Evolutionary conservation across 495 filamentous ascomycete species (phyloP).

Genomic region (Neurospora sp.): DNA sequence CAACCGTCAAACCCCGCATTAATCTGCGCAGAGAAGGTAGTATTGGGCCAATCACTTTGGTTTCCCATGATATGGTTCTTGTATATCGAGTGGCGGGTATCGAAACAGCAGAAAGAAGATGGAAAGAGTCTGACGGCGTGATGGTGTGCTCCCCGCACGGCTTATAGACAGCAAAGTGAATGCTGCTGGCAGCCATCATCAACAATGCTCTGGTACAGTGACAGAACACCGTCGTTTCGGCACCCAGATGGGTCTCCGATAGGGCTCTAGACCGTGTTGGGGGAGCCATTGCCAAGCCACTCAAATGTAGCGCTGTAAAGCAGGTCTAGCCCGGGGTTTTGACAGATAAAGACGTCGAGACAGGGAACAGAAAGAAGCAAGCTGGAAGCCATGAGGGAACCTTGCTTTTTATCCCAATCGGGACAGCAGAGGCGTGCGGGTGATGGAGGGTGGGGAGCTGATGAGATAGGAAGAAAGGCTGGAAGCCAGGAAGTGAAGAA

Average conservation of each 20-base stretch:
- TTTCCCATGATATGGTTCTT: background rate
- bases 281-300: background rate
- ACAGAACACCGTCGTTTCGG: background rate
- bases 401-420: background rate
- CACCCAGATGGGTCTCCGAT: background rate
- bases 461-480: background rate
- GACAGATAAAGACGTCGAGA: background rate
- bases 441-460: background rate
- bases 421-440: background rate
- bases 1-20: slow-evolving; percentile 1
- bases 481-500: background rate
- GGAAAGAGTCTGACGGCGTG: background rate
- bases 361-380: background rate
- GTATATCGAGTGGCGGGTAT: background rate
- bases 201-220: background rate
- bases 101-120: background rate
- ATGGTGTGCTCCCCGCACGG: background rate
- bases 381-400: background rate
- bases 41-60: background rate
- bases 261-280: background rate
- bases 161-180: background rate
- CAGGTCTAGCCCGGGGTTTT: too few species aligned
- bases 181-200: background rate
- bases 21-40: background rate
- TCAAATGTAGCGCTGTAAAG: too few species aligned